Evolutionary conservation across 768 basidiomycete genomes (phyloP), one percentile per base, ranked within the genome.

Genomic region (Tremella yokohamensis): DNA sequence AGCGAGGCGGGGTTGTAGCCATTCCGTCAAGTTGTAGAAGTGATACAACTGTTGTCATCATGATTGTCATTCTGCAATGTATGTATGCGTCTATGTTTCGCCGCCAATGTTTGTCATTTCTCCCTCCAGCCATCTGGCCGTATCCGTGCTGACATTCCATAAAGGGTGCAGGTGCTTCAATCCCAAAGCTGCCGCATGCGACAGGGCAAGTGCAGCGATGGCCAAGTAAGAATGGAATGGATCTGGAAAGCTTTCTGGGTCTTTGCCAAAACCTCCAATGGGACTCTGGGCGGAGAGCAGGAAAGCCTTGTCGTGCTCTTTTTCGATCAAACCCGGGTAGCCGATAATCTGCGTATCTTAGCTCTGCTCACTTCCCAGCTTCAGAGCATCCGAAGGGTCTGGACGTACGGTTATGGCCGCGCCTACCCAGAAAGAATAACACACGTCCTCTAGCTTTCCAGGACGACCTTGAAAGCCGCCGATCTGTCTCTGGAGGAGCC

Each of bases 381-480:
- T 45, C 11, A 40, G 18, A 40, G 18, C 18, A 40, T 40, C 39
- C 39, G 12, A 11, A 11, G 39, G n/a, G 29, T 11, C 4, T 34
- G 29, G 39, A 73, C 83, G 52, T 61, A 93, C 93, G 70, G 82
- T 77, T 9, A 97, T 76, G 0, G 89, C 81, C 8, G 85, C 92
- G 2, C 89, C 87, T 65, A 87, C 87, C 94, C 94, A 99, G 76
- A 96, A 98, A 63, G 88, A 89, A 76, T 99, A 99, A 74, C 94
- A 99, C 2, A 91, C 89, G 63, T 98, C 94, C 4, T 87, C 83
- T 3, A 82, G 80, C 78, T 99, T 99, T 57, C 84, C 86, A 1
- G 90, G 90, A 20, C 94, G 82, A 1, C 94, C 94, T 64, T 87
- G 80, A 70, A 91, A 96, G 0, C 94, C 94, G 0, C 90, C 90